These are phyloP conservation scores for Adansonia digitata DNA, from an alignment of 345 rosid genomes.

Conservation along the genomic window DNA sequence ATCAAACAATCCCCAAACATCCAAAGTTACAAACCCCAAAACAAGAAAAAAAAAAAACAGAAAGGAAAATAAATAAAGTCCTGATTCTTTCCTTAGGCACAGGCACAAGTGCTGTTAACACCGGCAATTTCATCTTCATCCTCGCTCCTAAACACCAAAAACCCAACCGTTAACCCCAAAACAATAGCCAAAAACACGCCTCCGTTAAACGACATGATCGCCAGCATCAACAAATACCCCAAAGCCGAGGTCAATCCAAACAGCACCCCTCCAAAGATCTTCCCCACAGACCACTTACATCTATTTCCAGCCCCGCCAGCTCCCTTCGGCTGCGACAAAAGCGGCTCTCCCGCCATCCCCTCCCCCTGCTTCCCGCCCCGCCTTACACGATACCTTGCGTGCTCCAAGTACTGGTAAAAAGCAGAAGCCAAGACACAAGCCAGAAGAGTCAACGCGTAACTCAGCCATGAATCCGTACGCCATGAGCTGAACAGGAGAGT, in stretches of 20 bases:
- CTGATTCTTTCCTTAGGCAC: slow-evolving; percentile 43
- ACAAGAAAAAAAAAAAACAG: not conserved
- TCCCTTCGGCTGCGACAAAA: slow-evolving; percentile 20
- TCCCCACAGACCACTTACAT: slow-evolving; percentile 17
- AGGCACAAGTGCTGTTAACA: slow-evolving; percentile 59
- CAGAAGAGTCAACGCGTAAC: slow-evolving; percentile 58
- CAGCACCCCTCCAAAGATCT: slow-evolving; percentile 32
- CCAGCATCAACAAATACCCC: slow-evolving; percentile 82
- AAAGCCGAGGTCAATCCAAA: slow-evolving; percentile 64
- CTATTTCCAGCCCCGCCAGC: slow-evolving; percentile 4
- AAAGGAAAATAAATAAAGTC: not conserved
- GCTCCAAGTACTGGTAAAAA: slow-evolving; percentile 62
- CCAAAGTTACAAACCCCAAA: not conserved
- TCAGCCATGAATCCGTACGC: slow-evolving; percentile 60
- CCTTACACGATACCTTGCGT: slow-evolving; percentile 29
- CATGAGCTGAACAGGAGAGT: slow-evolving; percentile 68
- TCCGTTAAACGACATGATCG: slow-evolving; percentile 89
- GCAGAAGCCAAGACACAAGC: slow-evolving; percentile 59
- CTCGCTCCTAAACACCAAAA: slow-evolving; percentile 41
- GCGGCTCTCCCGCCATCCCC: slow-evolving; percentile 29
- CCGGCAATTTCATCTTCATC: slow-evolving; percentile 25
- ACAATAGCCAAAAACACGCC: slow-evolving; percentile 78
- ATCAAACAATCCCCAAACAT: not conserved
- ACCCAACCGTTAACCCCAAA: slow-evolving; percentile 61
- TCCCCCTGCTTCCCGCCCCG: slow-evolving; percentile 13